These are phyloP conservation scores for Sporobolomyces phaffii DNA, from an alignment of 768 basidiomycete genomes.

Conservation along the genomic window DNA sequence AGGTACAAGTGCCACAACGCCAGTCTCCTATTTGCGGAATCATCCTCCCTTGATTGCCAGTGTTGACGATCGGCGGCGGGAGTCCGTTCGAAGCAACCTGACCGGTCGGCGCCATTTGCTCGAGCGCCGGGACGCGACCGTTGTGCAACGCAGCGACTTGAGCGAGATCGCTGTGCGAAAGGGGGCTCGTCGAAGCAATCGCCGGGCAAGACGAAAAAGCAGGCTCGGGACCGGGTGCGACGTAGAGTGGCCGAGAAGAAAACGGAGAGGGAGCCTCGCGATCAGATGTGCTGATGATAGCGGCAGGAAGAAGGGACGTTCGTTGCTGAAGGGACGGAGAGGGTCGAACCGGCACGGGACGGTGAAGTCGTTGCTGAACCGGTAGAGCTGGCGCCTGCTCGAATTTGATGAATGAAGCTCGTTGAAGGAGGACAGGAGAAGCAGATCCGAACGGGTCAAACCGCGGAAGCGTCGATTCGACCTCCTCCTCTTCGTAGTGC, in stretches of 20 bases:
- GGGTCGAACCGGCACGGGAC: background rate
- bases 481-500: background rate
- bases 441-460: slow-evolving; percentile 6
- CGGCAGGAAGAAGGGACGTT: background rate
- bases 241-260: background rate
- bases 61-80: slow-evolving; percentile 33
- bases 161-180: slow-evolving; percentile 7
- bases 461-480: background rate
- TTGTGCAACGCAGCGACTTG: slow-evolving; percentile 25
- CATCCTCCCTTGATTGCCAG: slow-evolving; percentile 32
- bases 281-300: background rate
- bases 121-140: slow-evolving; percentile 20
- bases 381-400: background rate
- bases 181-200: background rate
- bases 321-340: background rate
- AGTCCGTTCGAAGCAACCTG: background rate
- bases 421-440: background rate
- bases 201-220: background rate
- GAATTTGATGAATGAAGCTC: slow-evolving; percentile 14
- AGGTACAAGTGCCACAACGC: slow-evolving; percentile 26
- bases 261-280: background rate
- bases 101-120: slow-evolving; percentile 22
- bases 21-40: slow-evolving; percentile 32
- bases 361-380: background rate
- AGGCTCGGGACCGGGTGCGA: slow-evolving; percentile 4